Base-by-base conservation (phyloP, 2,329 filamentous ascomycete genomes). In the Claviceps sorghi region DNA sequence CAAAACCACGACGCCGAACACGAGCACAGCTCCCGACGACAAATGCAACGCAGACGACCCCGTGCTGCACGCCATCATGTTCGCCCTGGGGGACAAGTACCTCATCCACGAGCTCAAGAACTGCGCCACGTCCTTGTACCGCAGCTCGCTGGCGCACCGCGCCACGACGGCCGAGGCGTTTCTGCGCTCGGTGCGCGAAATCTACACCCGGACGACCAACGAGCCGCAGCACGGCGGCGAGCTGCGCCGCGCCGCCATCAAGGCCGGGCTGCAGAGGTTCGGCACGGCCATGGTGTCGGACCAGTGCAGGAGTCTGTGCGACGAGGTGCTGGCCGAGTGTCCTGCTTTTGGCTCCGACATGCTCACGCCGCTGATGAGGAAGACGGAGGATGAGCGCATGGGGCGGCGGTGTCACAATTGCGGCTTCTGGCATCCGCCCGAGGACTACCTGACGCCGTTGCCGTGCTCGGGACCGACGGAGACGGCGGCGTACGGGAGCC, bases 351-450 rank as follows among this genome's bases (percentile, higher is more conserved):
- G 36, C 17, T 41, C 47, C 36, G 47, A 49, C 26, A 41, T 49
- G 19, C 47, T 49, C 22, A 36, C 36, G 26, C 47, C 47, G 47
- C 47, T 49, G n/a, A 49, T 49, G 47, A 49, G 36, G 36, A 49
- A 49, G 47, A 41, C n/a, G 36, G 47, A 41, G 15, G 47, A 49
- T 30, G 47, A 41, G 21, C 47, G 47, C 29, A 11, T 30, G 36
- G 47, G 47, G 30, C 22, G 22, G 17, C 34, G 36, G 21, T 49
- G 47, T 30, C 10, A 29, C 36, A 15, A 15, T 41, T 49, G 47
- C 4, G 36, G 47, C 1, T 19, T 15, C 4, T 30, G 22, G 47
- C 47, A 49, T 30, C 47, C 47, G 36, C 47, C 47, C 1, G 47
- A 49, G 36, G 47, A 49, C 22, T 49, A 49, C n/a, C 15, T 41